A percentile compares a stretch with the other conserved stretches of the same genome.
phyloP scores from a whole-genome alignment of 2,329 filamentous ascomycete species.

The Trichoderma aggressivum region DNA sequence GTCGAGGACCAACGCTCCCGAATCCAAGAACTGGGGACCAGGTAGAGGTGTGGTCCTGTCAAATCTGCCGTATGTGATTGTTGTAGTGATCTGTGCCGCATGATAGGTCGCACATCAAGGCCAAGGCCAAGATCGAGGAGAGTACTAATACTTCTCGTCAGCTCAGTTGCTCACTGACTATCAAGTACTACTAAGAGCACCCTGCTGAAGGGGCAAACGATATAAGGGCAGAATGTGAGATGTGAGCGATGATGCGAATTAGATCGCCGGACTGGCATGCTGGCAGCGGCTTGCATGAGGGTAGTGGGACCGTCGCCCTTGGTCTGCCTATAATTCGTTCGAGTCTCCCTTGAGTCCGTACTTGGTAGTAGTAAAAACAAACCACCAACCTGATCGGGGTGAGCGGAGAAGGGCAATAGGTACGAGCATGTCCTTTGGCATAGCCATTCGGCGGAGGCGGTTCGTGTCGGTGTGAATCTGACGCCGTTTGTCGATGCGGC shows the following conservation, averaged over 20 bases:
- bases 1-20: not conserved
- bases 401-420: not conserved
- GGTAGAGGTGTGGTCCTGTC: conserved; percentile 6
- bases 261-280: conserved; percentile 24
- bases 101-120: not conserved
- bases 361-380: conserved; percentile 2
- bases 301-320: conserved; percentile 15
- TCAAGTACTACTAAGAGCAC: not conserved
- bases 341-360: conserved; percentile 12
- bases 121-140: not conserved
- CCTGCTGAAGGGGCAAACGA: not conserved
- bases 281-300: conserved; percentile 14
- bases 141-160: not conserved
- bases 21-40: not conserved
- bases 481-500: not conserved
- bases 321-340: not conserved
- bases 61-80: not conserved
- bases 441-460: not conserved
- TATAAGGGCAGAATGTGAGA: conserved; percentile 21
- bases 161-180: not conserved
- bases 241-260: conserved; percentile 20
- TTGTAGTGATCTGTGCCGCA: not conserved
- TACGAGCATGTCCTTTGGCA: not conserved
- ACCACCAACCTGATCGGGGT: not conserved
- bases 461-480: not conserved